These are phyloP conservation scores for Pholiota conissans DNA, from an alignment of 768 basidiomycete species.

Conservation along the genomic window DNA sequence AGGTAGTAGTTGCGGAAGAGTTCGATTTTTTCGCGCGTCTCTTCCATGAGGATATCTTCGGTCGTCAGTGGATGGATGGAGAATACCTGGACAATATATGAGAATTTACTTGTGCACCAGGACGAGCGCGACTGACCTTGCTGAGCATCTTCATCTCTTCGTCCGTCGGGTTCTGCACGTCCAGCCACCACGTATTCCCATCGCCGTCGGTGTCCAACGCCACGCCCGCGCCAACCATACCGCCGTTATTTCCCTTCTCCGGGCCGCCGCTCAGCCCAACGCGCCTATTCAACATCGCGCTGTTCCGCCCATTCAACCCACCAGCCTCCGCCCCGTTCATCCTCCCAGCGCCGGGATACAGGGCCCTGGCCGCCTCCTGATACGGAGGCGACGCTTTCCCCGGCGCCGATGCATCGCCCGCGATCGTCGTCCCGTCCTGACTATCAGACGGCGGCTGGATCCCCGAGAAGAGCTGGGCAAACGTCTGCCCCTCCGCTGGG, in stretches of 20 bases:
- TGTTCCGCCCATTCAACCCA: background rate
- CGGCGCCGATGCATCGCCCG: constrained; percentile 1
- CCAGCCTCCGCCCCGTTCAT: background rate
- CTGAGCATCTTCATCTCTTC: constrained; percentile 98
- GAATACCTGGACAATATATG: constrained; percentile 68
- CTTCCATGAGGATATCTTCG: constrained; percentile 99
- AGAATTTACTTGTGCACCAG: background rate
- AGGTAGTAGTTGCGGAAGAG: constrained; percentile 98
- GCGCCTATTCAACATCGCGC: background rate
- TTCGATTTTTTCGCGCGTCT: constrained; percentile 99
- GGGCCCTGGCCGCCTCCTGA: constrained; percentile 9
- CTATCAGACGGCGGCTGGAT: constrained; percentile 19
- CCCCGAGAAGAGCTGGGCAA: constrained; percentile 85
- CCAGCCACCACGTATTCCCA: constrained; percentile 92
- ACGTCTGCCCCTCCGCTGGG: constrained; percentile 90
- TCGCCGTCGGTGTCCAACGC: constrained; percentile 24
- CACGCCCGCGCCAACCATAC: constrained; percentile 39
- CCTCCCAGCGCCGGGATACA: background rate
- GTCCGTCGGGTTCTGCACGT: constrained; percentile 90
- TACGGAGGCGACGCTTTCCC: constrained; percentile 14
- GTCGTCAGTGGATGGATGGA: constrained; percentile 96
- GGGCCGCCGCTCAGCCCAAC: background rate
- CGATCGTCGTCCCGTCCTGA: background rate
- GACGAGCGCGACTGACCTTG: constrained; percentile 55
- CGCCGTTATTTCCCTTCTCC: constrained; percentile 12